phyloP scores from a whole-genome alignment of 352 stramenopile genomes.

The Globisporangium irregulare region DNA sequence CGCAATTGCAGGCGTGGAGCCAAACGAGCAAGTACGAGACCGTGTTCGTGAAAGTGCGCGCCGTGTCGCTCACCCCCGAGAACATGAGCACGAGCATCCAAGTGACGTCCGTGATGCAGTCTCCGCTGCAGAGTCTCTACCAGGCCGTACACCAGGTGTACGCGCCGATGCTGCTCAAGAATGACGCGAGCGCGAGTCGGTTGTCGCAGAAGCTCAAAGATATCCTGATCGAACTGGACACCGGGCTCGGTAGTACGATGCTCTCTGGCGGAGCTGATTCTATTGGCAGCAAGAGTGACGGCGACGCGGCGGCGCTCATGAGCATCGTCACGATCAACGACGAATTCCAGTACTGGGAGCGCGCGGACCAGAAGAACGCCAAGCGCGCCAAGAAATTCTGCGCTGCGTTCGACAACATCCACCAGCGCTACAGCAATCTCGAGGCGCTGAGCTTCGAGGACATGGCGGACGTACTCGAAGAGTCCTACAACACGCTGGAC shows the following conservation, averaged over 20 bases:
- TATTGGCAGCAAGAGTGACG: slow-evolving; percentile 18
- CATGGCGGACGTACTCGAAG: slow-evolving; percentile 86
- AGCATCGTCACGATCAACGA: slow-evolving; percentile 82
- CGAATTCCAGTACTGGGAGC: slow-evolving; percentile 88
- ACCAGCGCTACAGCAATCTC: slow-evolving; percentile 71
- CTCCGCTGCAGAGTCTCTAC: slow-evolving; percentile 78
- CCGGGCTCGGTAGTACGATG: slow-evolving; percentile 46
- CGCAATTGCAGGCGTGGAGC: slow-evolving; percentile 24
- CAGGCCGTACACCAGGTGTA: slow-evolving; percentile 82
- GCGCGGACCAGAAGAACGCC: slow-evolving; percentile 45
- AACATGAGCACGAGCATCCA: slow-evolving; percentile 77
- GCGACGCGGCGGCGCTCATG: slow-evolving; percentile 45
- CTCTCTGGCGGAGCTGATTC: slow-evolving; percentile 21
- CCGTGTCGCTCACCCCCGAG: slow-evolving; percentile 46
- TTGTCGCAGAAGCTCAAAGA: slow-evolving; percentile 84
- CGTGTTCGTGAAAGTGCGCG: slow-evolving; percentile 65
- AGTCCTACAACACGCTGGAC: slow-evolving; percentile 82
- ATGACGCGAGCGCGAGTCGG: slow-evolving; percentile 35
- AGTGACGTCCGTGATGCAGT: slow-evolving; percentile 62
- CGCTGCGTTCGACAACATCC: slow-evolving; percentile 76
- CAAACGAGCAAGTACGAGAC: slow-evolving; percentile 22
- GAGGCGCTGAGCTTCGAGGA: slow-evolving; percentile 63
- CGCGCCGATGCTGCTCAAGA: slow-evolving; percentile 64
- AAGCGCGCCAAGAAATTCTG: slow-evolving; percentile 78
- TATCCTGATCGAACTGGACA: slow-evolving; percentile 70